Base-by-base conservation (phyloP, 805 yeast genomes). In the Starmerella stigmatis region DNA sequence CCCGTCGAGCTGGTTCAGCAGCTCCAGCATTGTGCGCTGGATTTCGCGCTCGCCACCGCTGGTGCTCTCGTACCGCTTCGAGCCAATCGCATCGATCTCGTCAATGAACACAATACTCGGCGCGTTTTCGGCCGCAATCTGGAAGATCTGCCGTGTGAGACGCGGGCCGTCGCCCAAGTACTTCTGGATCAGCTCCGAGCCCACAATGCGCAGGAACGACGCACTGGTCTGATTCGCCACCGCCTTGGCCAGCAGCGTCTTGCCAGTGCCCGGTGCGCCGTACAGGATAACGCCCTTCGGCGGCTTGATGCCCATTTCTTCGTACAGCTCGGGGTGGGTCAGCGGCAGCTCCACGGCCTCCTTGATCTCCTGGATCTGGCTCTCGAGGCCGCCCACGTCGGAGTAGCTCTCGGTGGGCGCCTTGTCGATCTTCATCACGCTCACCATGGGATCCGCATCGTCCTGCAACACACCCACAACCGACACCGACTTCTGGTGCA, bases 211-310 rank as follows among this genome's bases (percentile, higher is more conserved):
- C 61, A 92, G 71, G 57, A 92, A 92, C 3, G 96, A 86, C 2
- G 97, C 97, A 51, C 92, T 79, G 0, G 98, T 92, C 61, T 92
- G 96, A 65, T 92, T 89, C 3, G 98, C 98, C 39, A 92, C 98
- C 0, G 98, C 98, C 64, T 88, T 89, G 12, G 97, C 97, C 56
- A 89, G 72, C 48, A 89, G 69, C 0, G 97, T 89, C 64, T 89
- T 89, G 57, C 97, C 97, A 3, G 97, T 89, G 65, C 97, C 97
- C 28, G 97, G 97, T 0, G 96, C 94, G 60, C 97, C 97, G 62
- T 89, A 89, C 47, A 89, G 71, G 57, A 89, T 88, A 43, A 89
- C 97, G 68, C 97, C 97, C 68, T 89, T 89, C 43, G 97, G 97
- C 11, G 96, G 97, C 60, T 88, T 86, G 59, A 89, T 89, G 58